Evolutionary conservation across 2,329 filamentous ascomycete species (phyloP).

Genomic region (Fusarium aywerte): DNA sequence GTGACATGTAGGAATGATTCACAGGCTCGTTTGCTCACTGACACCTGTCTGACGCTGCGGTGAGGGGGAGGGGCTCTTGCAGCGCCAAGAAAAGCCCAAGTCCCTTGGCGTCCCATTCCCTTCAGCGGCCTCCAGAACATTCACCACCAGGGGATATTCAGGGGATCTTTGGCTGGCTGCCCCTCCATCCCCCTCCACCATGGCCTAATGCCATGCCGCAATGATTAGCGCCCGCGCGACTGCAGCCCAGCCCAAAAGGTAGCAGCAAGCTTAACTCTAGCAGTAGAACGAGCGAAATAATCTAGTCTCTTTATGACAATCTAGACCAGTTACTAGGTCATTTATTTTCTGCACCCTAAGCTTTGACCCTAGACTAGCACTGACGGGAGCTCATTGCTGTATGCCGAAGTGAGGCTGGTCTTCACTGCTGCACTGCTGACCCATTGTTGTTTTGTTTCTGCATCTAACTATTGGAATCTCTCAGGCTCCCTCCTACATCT

Average conservation of each 20-base stretch:
- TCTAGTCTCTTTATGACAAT: too few relatives aligned
- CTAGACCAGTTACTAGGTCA: too few relatives aligned
- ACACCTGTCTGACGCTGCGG: conserved; percentile 31
- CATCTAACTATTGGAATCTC: conserved; percentile 9
- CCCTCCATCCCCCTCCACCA: conserved; percentile 26
- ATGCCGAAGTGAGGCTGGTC: conserved; percentile 11
- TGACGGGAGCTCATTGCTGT: background rate
- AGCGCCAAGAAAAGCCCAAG: conserved; percentile 36
- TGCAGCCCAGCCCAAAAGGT: background rate
- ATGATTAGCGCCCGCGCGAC: conserved; percentile 34
- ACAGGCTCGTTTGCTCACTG: conserved; percentile 15
- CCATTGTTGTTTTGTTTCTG: conserved; percentile 25
- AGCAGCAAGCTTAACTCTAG: background rate
- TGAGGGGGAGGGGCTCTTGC: conserved; percentile 39
- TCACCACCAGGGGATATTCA: conserved; percentile 15
- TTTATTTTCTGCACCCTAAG: background rate
- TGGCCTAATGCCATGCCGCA: background rate
- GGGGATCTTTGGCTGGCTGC: conserved; percentile 3
- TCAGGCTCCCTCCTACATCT: conserved; percentile 20
- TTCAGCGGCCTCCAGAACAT: conserved; percentile 32
- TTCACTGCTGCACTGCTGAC: conserved; percentile 10
- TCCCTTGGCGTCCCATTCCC: conserved; percentile 28
- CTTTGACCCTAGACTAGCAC: background rate
- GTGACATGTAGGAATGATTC: conserved; percentile 27
- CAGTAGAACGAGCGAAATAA: background rate